Base-by-base conservation (phyloP, 208 protist genomes). In the Leishmania amazonensis region DNA sequence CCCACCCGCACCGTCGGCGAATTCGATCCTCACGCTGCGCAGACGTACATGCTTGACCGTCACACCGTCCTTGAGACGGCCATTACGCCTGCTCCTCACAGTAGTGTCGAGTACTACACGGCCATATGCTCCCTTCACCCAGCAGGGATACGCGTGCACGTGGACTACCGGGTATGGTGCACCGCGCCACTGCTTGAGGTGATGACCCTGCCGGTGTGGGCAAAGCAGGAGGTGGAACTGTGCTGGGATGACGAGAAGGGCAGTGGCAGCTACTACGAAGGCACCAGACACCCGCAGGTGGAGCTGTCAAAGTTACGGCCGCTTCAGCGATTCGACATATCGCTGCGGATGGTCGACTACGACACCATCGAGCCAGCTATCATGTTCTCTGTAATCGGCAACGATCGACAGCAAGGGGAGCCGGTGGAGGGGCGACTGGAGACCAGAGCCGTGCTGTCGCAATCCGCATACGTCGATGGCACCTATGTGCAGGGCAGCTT, bases 221-320 rank as follows among this genome's bases (percentile, higher is more conserved):
- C 82, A 45, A 90, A 92, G 80, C 76, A 95, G 64, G 85, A 76
- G 68, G 79, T 94, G 35, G 31, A 47, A 15, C 81, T 90, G 3
- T 72, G 79, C 53, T 97, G 93, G 95, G 54, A 75, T 53, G 75
- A 83, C 17, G 70, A 54, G 57, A 64, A 81, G 35, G 90, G 90
- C 71, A 94, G 90, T 79, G 90, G 91, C 21, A 88, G 85, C 70
- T 98, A 91, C 80, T 95, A 98, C 84, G 87, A 93, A 15, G 87
- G 88, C 35, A 89, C 70, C 62, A 65, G 84, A 21, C 91, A 98
- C 76, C 95, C 95, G 38, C 95, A 98, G 84, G 83, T 98, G 58
- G 95, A 98, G 84, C 82, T 98, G 65, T 89, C 86, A 35, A 84
- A 87, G 38, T 76, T 88, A 49, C 83, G 77, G 42, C 68, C 88